Evolutionary conservation across 2,329 filamentous ascomycete genomes (phyloP).

Genomic region (Diaporthe helianthi): DNA sequence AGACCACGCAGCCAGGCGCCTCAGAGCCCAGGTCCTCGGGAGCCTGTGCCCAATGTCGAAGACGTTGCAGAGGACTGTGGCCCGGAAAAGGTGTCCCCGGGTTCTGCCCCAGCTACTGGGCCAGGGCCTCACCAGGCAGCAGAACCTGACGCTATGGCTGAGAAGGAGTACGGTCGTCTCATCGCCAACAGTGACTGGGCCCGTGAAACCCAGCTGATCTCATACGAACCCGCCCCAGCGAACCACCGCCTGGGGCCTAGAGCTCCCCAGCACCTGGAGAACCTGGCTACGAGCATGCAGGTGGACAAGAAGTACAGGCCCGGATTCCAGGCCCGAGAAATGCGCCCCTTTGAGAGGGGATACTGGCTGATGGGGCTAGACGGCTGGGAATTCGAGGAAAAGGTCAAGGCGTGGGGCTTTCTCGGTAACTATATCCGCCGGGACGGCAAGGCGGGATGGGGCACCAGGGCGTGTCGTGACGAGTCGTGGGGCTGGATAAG

Average conservation of each 20-base stretch:
- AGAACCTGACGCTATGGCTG: neutral
- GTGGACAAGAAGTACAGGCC: conserved; percentile 63
- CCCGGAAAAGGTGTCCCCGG: neutral
- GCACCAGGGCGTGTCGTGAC: conserved; percentile 63
- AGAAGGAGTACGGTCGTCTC: too few species aligned
- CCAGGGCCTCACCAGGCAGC: neutral
- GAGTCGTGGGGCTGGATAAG: conserved; percentile 57
- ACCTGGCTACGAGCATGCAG: conserved; percentile 60
- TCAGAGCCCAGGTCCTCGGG: neutral
- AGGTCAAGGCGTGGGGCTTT: conserved; percentile 66
- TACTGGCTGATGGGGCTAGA: conserved; percentile 74
- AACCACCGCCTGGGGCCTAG: conserved; percentile 49
- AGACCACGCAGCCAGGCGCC: neutral
- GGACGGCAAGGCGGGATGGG: conserved; percentile 70
- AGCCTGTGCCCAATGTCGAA: neutral
- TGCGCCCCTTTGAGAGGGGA: conserved; percentile 73
- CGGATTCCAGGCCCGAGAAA: conserved; percentile 51
- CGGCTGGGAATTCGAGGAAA: conserved; percentile 57
- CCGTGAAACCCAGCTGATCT: conserved; percentile 2
- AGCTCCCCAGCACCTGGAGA: conserved; percentile 54
- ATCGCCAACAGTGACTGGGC: conserved; percentile 23
- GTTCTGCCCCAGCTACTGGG: neutral
- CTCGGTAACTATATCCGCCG: conserved; percentile 63
- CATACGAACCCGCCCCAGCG: conserved; percentile 56
- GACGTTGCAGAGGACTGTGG: neutral